Conservation (phyloP, 78 protist species). For the Pigoraptor vietnamica region DNA sequence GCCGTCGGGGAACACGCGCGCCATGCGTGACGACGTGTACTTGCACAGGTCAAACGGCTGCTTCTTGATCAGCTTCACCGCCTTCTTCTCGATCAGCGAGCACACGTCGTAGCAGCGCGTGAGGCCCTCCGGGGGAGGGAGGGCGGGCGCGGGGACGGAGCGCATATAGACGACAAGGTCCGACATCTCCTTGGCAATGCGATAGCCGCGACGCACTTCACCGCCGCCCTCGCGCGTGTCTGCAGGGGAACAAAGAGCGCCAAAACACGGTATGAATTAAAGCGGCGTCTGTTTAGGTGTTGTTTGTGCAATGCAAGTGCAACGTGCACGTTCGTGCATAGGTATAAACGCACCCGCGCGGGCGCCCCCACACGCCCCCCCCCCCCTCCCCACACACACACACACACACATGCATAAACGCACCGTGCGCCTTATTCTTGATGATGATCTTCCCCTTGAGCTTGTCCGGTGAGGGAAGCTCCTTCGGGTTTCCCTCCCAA, state of each 20-base stretch:
- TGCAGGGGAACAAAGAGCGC: too few relatives aligned
- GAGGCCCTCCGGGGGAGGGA: not conserved
- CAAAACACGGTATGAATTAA: too few relatives aligned
- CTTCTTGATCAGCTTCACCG: not conserved
- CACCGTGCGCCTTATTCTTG: constrained; percentile 12
- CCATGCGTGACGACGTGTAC: constrained; percentile 23
- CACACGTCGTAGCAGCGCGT: constrained; percentile 4
- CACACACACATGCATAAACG: not conserved
- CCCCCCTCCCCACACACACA: too few relatives aligned
- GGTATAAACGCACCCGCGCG: too few relatives aligned
- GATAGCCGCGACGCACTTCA: not conserved
- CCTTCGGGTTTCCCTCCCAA: not conserved
- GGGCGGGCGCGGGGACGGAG: not conserved
- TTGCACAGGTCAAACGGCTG: not conserved
- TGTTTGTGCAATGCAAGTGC: not conserved
- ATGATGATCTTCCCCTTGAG: constrained; percentile 7
- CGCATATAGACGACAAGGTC: constrained; percentile 6
- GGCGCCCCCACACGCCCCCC: too few relatives aligned
- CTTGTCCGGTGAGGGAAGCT: not conserved
- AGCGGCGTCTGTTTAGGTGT: not conserved
- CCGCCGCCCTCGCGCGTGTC: not conserved
- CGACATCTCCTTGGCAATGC: constrained; percentile 1
- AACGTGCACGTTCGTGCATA: too few relatives aligned
- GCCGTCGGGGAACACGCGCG: constrained; percentile 80
- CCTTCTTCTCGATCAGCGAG: constrained; percentile 11